Base-by-base conservation (phyloP, 1,284 basidiomycete genomes). In the Pterulicium gracile region DNA sequence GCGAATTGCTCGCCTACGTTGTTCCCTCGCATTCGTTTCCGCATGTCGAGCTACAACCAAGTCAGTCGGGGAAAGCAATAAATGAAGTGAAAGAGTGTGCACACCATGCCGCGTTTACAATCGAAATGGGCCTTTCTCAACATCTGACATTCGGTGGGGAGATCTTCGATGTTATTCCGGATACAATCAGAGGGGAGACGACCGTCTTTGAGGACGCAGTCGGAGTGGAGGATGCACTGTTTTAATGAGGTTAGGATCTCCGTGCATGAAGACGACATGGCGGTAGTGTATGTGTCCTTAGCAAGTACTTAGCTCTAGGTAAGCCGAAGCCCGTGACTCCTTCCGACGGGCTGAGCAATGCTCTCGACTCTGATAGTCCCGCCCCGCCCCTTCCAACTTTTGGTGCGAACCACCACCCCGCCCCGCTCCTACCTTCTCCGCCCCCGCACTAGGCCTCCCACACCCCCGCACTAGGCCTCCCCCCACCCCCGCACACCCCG, bases 41-140 rank as follows among this genome's bases (percentile, higher is more conserved):
- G 72, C 86, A 89, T 89, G 56, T 88, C 85, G 51, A 88, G 63
- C 85, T 89, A 46, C n/a, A 39, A 22, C 48, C 39, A n/a, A 24
- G 2, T 36, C 46, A 47, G n/a, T n/a, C n/a, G n/a, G n/a, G n/a
- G n/a, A n/a, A n/a, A n/a, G n/a, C n/a, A n/a, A n/a, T n/a, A n/a
- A n/a, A n/a, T n/a, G n/a, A n/a, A n/a, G n/a, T n/a, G n/a, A n/a
- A n/a, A n/a, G n/a, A n/a, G n/a, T n/a, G n/a, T n/a, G 69, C 82
- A 50, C 49, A 90, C 88, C 84, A 91, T 85, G 34, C 84, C 85
- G 50, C 88, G 73, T 62, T 92, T 92, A 65, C 88, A 92, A 55
- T 92, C 87, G 55, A 85, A 90, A 1, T 83, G 81, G 3, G 88
- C 86, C 58, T 77, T 79, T 44, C 88, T 71, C 46, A 92, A 63